These are phyloP conservation scores for Tuber indicum DNA, from an alignment of 495 filamentous ascomycete genomes.

Conservation along the genomic window DNA sequence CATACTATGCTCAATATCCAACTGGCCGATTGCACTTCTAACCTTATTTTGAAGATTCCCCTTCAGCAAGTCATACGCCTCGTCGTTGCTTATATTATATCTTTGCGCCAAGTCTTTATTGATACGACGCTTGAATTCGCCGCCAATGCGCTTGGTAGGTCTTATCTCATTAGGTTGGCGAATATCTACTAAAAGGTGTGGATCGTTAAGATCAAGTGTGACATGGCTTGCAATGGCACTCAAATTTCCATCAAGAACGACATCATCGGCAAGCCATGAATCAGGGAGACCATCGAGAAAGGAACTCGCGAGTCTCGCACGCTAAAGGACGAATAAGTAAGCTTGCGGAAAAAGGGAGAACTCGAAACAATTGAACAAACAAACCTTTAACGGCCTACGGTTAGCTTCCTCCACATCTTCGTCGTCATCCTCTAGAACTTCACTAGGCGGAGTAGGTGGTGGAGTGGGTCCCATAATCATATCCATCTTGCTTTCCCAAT, in stretches of 20 bases:
- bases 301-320: slow-evolving; percentile 40
- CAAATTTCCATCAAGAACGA: slow-evolving; percentile 49
- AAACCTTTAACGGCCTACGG: slow-evolving; percentile 40
- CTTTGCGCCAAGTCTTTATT: slow-evolving; percentile 60
- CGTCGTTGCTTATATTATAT: slow-evolving; percentile 94
- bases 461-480: slow-evolving; percentile 36
- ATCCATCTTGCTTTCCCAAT: slow-evolving; percentile 64
- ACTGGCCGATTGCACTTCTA: slow-evolving; percentile 75
- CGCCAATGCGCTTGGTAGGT: slow-evolving; percentile 44
- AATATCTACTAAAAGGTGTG: slow-evolving; percentile 69
- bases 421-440: slow-evolving; percentile 27
- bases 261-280: slow-evolving; percentile 49
- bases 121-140: slow-evolving; percentile 51
- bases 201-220: slow-evolving; percentile 83
- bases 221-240: slow-evolving; percentile 68
- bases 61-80: slow-evolving; percentile 89
- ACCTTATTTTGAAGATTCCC: slow-evolving; percentile 95
- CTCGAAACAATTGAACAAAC: background rate
- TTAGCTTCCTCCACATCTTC: slow-evolving; percentile 43
- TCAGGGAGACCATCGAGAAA: slow-evolving; percentile 51
- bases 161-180: slow-evolving; percentile 44
- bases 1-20: slow-evolving; percentile 83
- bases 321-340: slow-evolving; percentile 4
- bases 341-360: background rate
- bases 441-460: slow-evolving; percentile 20